Conservation (phyloP, 139 green algal genomes). For the Chloropicon primus region DNA sequence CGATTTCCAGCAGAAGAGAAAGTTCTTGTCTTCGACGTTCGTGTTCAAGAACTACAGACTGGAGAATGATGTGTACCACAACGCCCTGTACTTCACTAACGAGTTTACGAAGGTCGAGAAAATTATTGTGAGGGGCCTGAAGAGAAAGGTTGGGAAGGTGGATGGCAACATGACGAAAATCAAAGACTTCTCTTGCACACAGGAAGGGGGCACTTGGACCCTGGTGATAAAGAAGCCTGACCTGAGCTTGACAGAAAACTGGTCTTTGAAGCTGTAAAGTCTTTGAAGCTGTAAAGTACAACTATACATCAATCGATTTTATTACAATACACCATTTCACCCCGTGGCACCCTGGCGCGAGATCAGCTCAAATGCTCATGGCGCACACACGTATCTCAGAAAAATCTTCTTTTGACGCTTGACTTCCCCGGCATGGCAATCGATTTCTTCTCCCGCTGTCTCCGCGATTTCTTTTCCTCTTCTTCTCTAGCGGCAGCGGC, state of each 20-base stretch:
- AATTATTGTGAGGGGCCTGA: neutral
- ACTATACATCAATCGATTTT: too few species aligned
- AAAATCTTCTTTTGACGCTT: neutral
- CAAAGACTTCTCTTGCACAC: neutral
- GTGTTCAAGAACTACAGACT: neutral
- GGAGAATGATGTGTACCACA: neutral
- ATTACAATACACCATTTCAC: too few species aligned
- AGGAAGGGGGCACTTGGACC: too few species aligned
- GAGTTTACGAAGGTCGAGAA: neutral
- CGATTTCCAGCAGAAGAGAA: constrained; percentile 41
- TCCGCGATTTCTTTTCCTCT: constrained; percentile 19
- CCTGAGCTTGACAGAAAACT: neutral
- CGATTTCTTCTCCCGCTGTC: constrained; percentile 30
- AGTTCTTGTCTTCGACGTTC: neutral
- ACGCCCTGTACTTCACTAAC: neutral
- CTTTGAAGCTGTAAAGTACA: too few species aligned
- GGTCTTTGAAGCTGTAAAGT: neutral
- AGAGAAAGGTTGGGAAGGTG: neutral
- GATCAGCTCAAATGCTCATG: too few species aligned
- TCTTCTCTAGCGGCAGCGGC: neutral
- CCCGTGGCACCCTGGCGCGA: too few species aligned
- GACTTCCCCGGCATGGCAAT: constrained; percentile 54
- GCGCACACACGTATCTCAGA: too few species aligned
- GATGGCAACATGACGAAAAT: neutral
- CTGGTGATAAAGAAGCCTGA: neutral